phyloP scores from a whole-genome alignment of 768 basidiomycete genomes.

The Leccinum sublutescens region DNA sequence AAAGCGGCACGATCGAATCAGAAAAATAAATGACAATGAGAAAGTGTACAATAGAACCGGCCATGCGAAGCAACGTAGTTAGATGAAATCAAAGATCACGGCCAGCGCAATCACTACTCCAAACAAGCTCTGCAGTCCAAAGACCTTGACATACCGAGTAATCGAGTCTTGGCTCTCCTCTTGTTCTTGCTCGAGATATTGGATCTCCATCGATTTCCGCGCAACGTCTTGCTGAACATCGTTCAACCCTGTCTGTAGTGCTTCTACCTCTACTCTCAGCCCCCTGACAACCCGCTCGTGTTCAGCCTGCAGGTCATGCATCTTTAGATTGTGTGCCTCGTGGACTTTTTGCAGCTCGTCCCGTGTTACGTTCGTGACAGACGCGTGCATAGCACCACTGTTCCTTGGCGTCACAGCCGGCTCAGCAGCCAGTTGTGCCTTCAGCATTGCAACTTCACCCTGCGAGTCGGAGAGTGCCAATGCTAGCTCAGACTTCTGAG shows the following conservation, averaged over 20 bases:
- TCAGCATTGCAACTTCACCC: slow-evolving; percentile 69
- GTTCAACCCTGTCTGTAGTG: slow-evolving; percentile 44
- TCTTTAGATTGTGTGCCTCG: slow-evolving; percentile 81
- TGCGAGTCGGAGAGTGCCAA: slow-evolving; percentile 70
- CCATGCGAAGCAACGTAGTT: slow-evolving; percentile 25
- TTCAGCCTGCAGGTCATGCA: slow-evolving; percentile 69
- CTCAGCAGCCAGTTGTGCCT: slow-evolving; percentile 51
- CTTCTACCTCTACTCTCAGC: slow-evolving; percentile 57
- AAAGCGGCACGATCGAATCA: slow-evolving; percentile 14
- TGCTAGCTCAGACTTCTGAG: slow-evolving; percentile 62
- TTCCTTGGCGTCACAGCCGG: slow-evolving; percentile 48
- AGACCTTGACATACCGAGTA: slow-evolving; percentile 70
- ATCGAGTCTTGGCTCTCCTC: slow-evolving; percentile 75
- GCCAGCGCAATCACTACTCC: slow-evolving; percentile 51
- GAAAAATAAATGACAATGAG: slow-evolving; percentile 11
- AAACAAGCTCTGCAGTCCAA: slow-evolving; percentile 56
- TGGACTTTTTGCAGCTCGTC: slow-evolving; percentile 78
- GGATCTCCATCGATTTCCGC: slow-evolving; percentile 78
- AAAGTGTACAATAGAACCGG: slow-evolving; percentile 21
- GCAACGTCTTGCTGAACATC: slow-evolving; percentile 60
- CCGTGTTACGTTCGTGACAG: slow-evolving; percentile 53
- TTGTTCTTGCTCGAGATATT: slow-evolving; percentile 74
- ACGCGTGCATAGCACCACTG: slow-evolving; percentile 45
- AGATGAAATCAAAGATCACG: slow-evolving; percentile 54
- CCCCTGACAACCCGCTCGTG: slow-evolving; percentile 57